phyloP scores from a whole-genome alignment of 148 eudicot genomes.

The Rhododendron griersonianum region DNA sequence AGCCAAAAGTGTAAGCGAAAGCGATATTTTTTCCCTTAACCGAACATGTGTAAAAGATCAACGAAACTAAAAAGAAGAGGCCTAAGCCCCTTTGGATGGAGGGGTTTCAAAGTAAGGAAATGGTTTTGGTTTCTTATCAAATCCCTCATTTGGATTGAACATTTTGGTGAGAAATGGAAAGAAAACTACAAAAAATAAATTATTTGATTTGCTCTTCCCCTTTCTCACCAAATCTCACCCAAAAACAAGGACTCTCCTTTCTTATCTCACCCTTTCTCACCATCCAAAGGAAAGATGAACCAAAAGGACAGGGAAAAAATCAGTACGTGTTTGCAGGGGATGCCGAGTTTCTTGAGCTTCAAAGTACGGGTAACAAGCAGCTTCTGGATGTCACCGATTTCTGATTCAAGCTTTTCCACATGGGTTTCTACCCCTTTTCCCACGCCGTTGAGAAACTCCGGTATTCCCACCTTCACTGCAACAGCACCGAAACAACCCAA shows the following conservation, averaged over 20 bases:
- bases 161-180: too few relatives aligned
- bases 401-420: constrained; percentile 70
- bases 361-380: constrained; percentile 68
- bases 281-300: background rate
- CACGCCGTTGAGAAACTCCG: constrained; percentile 70
- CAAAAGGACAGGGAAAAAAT: background rate
- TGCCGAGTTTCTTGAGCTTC: constrained; percentile 78
- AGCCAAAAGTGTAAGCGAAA: background rate
- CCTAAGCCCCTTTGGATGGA: too few relatives aligned
- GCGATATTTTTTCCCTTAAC: too few relatives aligned
- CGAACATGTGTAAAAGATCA: too few relatives aligned
- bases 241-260: too few relatives aligned
- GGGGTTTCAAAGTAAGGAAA: too few relatives aligned
- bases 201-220: too few relatives aligned
- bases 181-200: too few relatives aligned
- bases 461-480: constrained; percentile 82
- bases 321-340: constrained; percentile 72
- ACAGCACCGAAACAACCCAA: constrained; percentile 9
- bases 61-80: background rate
- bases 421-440: constrained; percentile 70
- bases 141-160: too few relatives aligned
- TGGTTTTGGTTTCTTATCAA: too few relatives aligned
- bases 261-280: too few relatives aligned
- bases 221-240: too few relatives aligned
- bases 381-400: constrained; percentile 70